Evolutionary conservation across 2,329 filamentous ascomycete genomes (phyloP), one percentile per base, ranked within the genome.

Genomic region (Diaporthe sp.): DNA sequence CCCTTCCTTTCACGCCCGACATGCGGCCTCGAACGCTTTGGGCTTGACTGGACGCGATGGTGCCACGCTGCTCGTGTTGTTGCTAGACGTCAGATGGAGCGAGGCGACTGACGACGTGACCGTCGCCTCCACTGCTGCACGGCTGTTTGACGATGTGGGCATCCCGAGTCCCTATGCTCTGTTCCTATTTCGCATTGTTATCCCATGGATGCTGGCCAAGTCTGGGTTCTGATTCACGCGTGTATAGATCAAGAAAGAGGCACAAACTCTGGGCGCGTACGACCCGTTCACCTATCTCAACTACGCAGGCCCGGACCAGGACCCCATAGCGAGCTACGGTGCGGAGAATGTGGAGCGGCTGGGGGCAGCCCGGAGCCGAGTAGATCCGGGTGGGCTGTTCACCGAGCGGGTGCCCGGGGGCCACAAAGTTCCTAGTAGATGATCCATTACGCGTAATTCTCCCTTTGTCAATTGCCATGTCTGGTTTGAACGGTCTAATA

Each of bases 291-390:
- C 71, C 20, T 77, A 77, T 53, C 74, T 77, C 9, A 77, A 77
- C n/a, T 77, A 76, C 42, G 74, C 76, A 47, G 76, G 37, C 2
- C 53, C 60, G 17, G 76, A 67, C 57, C 76, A 76, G 42, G 55
- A 74, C 13, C 76, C 76, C 3, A 72, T 77, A n/a, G 58, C 37
- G 0, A 73, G 44, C 37, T 77, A 77, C 31, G 74, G 76, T 8
- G 42, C 47, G 10, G 39, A 9, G 17, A 74, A 70, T 44, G 44
- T 77, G 22, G 12, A 68, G 37, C 39, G 53, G 10, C 28, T 77
- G 8, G 13, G 39, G 51, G 60, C 61, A 28, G 3, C 72, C 4
- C 70, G 71, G 13, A 53, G 20, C 15, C 67, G 55, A 34, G 73
- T 73, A 1, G 76, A 77, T 25, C 74, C 76, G 6, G 53, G 57